Percentiles rank a stretch among this genome's conserved stretches.
phyloP scores from a whole-genome alignment of 169 alveolate genomes.

The Plasmodium fragile region DNA sequence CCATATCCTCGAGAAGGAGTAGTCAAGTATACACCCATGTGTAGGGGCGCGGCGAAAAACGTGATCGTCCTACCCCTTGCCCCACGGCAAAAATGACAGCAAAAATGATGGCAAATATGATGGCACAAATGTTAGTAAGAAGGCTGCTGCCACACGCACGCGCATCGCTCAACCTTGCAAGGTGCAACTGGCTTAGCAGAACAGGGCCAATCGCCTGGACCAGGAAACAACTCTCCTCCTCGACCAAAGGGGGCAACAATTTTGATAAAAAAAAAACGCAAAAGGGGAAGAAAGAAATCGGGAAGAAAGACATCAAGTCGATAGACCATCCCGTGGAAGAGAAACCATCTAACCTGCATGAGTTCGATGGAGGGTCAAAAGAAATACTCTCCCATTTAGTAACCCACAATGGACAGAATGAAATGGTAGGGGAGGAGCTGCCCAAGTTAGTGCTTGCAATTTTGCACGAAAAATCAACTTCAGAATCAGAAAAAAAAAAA shows the following conservation, averaged over 20 bases:
- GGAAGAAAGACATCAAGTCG: neutral
- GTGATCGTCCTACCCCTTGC: neutral
- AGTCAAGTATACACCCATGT: neutral
- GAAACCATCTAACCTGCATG: neutral
- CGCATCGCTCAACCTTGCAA: neutral
- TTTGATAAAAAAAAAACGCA: neutral
- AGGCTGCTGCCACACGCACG: neutral
- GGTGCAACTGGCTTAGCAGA: neutral
- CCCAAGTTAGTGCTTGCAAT: conserved; percentile 18
- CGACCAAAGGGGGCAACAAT: neutral
- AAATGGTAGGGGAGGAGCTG: neutral
- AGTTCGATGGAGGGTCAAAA: neutral
- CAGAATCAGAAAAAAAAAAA: neutral
- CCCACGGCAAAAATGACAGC: too few species aligned
- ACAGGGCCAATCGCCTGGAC: neutral
- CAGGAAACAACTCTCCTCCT: neutral
- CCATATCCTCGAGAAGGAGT: conserved; percentile 53
- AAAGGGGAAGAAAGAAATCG: neutral
- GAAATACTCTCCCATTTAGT: neutral
- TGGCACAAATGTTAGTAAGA: neutral
- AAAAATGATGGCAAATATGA: too few species aligned
- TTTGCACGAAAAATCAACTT: neutral
- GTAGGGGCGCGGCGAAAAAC: neutral
- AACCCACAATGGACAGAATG: neutral
- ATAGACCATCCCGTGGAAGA: neutral